A percentile compares a stretch with the other conserved stretches of the same genome.
Conservation (phyloP, 73 alveolate species). For the Symbiodinium pilosum region DNA sequence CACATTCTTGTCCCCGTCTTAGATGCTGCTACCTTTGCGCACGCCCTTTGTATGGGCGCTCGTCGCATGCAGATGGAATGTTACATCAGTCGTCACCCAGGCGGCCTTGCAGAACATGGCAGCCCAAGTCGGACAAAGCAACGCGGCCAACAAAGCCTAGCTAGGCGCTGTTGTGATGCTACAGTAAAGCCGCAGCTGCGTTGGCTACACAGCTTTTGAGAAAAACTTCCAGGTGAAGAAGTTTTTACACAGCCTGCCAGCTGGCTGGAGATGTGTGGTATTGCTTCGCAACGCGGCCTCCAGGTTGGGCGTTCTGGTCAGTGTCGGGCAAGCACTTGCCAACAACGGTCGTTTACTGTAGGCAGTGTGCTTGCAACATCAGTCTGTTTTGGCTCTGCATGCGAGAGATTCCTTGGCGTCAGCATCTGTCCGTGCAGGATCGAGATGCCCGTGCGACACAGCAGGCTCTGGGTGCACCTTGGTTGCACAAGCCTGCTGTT, state of each 20-base stretch:
- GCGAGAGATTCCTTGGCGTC: too few relatives aligned
- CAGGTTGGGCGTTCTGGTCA: background rate
- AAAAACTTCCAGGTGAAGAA: conserved; percentile 5
- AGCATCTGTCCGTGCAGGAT: too few relatives aligned
- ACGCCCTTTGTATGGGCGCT: too few relatives aligned
- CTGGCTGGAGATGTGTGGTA: conserved; percentile 63
- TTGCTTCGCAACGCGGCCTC: conserved; percentile 31
- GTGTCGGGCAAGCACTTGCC: background rate
- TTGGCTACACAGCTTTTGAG: too few relatives aligned
- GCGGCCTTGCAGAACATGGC: conserved; percentile 68
- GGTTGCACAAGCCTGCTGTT: background rate
- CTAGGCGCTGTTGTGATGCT: too few relatives aligned
- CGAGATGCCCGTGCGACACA: conserved; percentile 48
- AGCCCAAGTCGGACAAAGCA: conserved; percentile 9
- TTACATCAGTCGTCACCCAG: background rate
- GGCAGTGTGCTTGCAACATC: too few relatives aligned
- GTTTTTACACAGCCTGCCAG: conserved; percentile 16
- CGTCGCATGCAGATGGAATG: too few relatives aligned
- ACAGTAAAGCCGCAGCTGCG: too few relatives aligned
- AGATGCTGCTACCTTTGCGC: too few relatives aligned
- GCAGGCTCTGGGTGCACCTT: conserved; percentile 33
- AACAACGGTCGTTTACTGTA: background rate
- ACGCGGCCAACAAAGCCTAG: background rate
- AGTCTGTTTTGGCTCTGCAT: too few relatives aligned
- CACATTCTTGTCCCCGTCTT: conserved; percentile 11